phyloP scores from a whole-genome alignment of 2,329 filamentous ascomycete genomes.

The Hymenoscyphus albidus region DNA sequence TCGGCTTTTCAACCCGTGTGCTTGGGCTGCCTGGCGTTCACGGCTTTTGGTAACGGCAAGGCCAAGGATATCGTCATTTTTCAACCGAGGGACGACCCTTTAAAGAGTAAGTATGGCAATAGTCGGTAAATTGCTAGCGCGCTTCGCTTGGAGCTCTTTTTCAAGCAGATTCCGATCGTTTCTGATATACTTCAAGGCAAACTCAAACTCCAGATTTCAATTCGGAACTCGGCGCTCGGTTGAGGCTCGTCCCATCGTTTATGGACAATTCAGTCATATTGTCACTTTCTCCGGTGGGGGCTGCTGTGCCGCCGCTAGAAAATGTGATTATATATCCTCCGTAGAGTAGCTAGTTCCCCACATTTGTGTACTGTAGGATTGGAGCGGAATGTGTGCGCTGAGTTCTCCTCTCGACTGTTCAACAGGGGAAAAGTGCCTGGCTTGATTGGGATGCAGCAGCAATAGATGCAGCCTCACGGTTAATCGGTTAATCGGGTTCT shows the following conservation, averaged over 20 bases:
- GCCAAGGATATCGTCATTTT: background rate
- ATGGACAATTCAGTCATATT: background rate
- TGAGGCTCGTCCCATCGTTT: background rate
- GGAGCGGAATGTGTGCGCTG: background rate
- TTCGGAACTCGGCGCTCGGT: background rate
- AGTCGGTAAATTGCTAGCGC: background rate
- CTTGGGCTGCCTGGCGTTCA: background rate
- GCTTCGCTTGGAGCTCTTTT: background rate
- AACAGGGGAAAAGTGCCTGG: background rate
- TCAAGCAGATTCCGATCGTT: background rate
- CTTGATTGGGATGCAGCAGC: background rate
- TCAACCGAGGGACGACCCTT: background rate
- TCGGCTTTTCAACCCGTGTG: background rate
- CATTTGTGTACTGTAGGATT: background rate
- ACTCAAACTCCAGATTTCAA: constrained; percentile 1
- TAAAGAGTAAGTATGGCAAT: background rate
- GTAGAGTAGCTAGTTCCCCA: background rate
- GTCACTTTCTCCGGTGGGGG: background rate
- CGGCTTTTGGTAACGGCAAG: background rate
- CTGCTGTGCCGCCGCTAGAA: background rate
- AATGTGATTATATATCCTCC: constrained; percentile 3
- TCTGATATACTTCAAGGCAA: background rate
- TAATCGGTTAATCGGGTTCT: constrained; percentile 4
- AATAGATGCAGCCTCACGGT: background rate
- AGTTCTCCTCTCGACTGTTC: background rate